Base-by-base conservation (phyloP, 257 asterid species). In the Euphrasia confusa region DNA sequence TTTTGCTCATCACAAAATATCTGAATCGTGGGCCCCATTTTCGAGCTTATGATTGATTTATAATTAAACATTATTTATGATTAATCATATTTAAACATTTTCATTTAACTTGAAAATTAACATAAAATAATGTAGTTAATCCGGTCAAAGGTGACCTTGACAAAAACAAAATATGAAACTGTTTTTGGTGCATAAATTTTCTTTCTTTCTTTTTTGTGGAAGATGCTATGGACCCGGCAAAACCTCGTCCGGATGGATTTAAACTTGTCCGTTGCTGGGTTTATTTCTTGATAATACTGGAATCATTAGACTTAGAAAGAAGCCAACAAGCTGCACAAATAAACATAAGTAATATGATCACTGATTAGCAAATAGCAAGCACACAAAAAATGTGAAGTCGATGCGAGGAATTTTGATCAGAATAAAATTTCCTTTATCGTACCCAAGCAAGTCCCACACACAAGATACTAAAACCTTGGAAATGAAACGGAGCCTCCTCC, bases 391-490 rank as follows among this genome's bases (percentile, higher is more conserved):
- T 10, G 17, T 10, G 14, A 0, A 33, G 50, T 44, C 4, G 50
- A 44, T 17, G 15, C 1, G 0, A 45, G 52, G 27, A n/a, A 14
- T 49, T 49, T 49, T 49, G 55, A 18, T 2, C 50, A 10, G 5
- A n/a, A 44, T 44, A 44, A 12, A 44, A 1, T 44, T 18, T 52
- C 11, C n/a, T 18, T 52, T 24, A 1, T 59, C 85, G 81, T 78
- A 85, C 96, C 78, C 81, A 83, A 24, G 85, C 83, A 68, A 88
- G 83, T 54, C 88, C 90, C 30, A 90, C 87, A 11, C 90, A 84
- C 58, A 84, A 69, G 72, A 85, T 74, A 21, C 95, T 78, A 76
- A 88, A 88, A 65, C 96, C 96, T 0, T 89, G 88, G 85, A 82
- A 88, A 72, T 82, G 72, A 65, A 86, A 88, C 21, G 96, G 96